Evolutionary conservation across 192 early-diverging fungal genomes (phyloP).

Genomic region (Dissophora ornata): DNA sequence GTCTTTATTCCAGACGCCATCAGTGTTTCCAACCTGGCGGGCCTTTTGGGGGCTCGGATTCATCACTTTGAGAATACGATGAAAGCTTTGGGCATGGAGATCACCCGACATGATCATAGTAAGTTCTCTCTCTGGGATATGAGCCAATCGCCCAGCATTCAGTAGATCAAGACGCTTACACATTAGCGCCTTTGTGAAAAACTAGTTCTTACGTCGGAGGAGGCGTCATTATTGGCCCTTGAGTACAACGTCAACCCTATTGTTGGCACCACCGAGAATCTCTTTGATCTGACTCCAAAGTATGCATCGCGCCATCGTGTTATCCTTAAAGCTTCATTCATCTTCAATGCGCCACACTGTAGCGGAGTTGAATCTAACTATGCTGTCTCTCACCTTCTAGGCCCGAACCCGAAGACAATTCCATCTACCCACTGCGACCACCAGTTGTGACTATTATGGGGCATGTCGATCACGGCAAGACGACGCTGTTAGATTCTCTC

Average conservation of each 20-base stretch:
- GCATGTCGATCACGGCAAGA: conserved; percentile 98
- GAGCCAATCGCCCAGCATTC: too few relatives aligned
- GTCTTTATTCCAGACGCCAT: conserved; percentile 85
- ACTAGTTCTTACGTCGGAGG: conserved; percentile 82
- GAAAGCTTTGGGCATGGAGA: conserved; percentile 83
- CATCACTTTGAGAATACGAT: conserved; percentile 78
- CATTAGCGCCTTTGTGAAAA: too few relatives aligned
- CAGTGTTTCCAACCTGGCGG: conserved; percentile 83
- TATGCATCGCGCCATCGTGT: conserved; percentile 23
- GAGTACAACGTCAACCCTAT: conserved; percentile 91
- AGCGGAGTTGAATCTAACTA: not conserved
- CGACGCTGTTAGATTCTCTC: conserved; percentile 91
- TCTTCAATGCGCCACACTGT: too few relatives aligned
- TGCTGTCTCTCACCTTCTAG: conserved; percentile 33
- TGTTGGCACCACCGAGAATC: conserved; percentile 63
- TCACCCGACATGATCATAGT: conserved; percentile 77
- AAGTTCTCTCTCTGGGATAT: conserved; percentile 25
- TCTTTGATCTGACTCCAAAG: conserved; percentile 69
- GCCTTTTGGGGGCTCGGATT: conserved; percentile 79
- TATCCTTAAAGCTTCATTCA: too few relatives aligned
- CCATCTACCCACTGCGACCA: conserved; percentile 76
- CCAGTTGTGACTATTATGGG: conserved; percentile 99
- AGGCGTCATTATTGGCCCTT: conserved; percentile 86
- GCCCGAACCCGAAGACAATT: conserved; percentile 78
- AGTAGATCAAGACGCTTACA: not conserved